These are phyloP conservation scores for Ustilago loliicola DNA, from an alignment of 1,284 basidiomycete genomes.

Conservation along the genomic window DNA sequence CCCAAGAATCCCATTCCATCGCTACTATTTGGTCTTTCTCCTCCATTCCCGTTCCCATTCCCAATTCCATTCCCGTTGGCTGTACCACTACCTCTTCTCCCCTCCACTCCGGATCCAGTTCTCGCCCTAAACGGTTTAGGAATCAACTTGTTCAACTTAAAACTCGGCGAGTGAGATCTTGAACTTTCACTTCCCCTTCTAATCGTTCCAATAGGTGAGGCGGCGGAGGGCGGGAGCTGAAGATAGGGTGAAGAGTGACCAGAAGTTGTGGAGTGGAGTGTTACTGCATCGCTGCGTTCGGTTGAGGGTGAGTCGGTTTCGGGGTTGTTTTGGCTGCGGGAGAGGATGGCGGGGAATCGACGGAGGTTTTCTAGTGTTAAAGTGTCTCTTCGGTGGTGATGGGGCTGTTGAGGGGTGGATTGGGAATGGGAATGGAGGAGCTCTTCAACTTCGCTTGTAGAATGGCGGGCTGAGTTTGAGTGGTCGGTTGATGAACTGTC, in stretches of 20 bases:
- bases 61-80: not conserved
- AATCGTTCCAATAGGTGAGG: not conserved
- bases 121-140: constrained; percentile 26
- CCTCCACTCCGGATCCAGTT: not conserved
- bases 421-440: not conserved
- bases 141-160: constrained; percentile 47
- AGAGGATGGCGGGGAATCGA: constrained; percentile 6
- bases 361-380: not conserved
- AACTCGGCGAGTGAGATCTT: constrained; percentile 26
- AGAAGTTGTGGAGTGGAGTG: constrained; percentile 9
- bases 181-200: constrained; percentile 21
- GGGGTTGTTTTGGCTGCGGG: not conserved
- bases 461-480: constrained; percentile 7
- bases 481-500: constrained; percentile 5
- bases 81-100: not conserved
- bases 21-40: not conserved
- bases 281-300: constrained; percentile 17
- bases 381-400: not conserved
- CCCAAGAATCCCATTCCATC: not conserved
- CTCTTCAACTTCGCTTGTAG: constrained; percentile 31
- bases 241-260: constrained; percentile 26
- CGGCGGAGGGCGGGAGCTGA: constrained; percentile 11
- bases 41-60: not conserved
- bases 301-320: constrained; percentile 17
- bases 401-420: not conserved